These are phyloP conservation scores for Tuber brumale DNA, from an alignment of 495 filamentous ascomycete genomes.

Conservation along the genomic window DNA sequence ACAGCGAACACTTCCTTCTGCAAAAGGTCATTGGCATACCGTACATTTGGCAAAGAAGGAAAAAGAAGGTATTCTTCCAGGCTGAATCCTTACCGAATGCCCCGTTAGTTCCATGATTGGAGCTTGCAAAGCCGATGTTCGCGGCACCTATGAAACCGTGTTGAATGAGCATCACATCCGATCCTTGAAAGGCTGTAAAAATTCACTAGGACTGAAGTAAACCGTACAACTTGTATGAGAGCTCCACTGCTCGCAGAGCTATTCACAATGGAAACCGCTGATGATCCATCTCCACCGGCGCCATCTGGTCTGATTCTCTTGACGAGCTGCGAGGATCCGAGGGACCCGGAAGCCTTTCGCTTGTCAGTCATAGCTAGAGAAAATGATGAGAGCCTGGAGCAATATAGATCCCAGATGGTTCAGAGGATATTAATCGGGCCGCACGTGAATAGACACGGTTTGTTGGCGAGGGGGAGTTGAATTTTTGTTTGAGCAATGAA, in stretches of 20 bases:
- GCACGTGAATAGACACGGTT: not conserved
- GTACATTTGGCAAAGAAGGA: not conserved
- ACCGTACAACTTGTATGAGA: conserved; percentile 74
- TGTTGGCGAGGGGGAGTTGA: not conserved
- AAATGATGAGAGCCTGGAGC: conserved; percentile 58
- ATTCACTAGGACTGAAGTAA: not conserved
- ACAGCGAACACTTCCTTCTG: conserved; percentile 77
- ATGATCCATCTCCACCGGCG: conserved; percentile 53
- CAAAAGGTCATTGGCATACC: conserved; percentile 9
- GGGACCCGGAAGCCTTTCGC: conserved; percentile 71
- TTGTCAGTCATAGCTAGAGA: conserved; percentile 53
- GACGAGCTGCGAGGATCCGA: conserved; percentile 74
- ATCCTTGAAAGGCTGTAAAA: conserved; percentile 1
- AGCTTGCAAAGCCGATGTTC: conserved; percentile 80
- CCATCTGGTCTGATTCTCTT: conserved; percentile 75
- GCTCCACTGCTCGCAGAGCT: conserved; percentile 63
- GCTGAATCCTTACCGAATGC: conserved; percentile 46
- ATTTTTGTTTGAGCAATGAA: not conserved
- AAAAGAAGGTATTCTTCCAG: conserved; percentile 7
- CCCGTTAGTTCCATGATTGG: conserved; percentile 93
- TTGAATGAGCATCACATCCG: conserved; percentile 8
- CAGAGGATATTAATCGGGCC: not conserved
- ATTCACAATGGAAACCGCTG: conserved; percentile 57
- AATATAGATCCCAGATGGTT: not conserved
- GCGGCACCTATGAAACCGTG: conserved; percentile 54